Evolutionary conservation across 768 basidiomycete genomes (phyloP).

Genomic region (Boletus coccyginus): DNA sequence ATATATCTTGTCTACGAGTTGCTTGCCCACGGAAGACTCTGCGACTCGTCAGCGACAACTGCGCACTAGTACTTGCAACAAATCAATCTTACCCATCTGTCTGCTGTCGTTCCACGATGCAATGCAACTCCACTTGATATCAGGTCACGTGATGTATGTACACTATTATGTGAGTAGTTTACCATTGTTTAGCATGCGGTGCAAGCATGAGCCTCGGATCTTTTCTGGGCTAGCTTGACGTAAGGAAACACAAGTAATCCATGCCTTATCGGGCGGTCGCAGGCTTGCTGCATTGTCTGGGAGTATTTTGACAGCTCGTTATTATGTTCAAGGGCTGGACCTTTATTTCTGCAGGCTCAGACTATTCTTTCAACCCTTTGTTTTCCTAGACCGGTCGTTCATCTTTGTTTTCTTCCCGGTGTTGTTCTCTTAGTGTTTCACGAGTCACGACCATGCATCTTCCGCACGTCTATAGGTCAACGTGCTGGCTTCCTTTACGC

Average conservation of each 20-base stretch:
- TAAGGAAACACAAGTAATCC: too few relatives aligned
- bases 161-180: neutral
- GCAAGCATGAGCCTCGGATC: too few relatives aligned
- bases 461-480: constrained; percentile 9
- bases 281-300: too few relatives aligned
- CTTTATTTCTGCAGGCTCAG: neutral
- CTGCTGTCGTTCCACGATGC: too few relatives aligned
- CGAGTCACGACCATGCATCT: constrained; percentile 11
- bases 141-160: constrained; percentile 3
- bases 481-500: neutral
- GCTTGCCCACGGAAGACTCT: constrained; percentile 77
- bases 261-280: too few relatives aligned
- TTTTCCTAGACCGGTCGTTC: neutral
- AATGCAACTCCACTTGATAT: neutral
- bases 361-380: neutral
- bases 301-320: neutral
- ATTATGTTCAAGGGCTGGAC: neutral
- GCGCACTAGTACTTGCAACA: too few relatives aligned
- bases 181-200: neutral
- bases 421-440: neutral
- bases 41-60: neutral
- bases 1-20: constrained; percentile 90
- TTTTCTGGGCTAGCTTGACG: too few relatives aligned
- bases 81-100: constrained; percentile 19
- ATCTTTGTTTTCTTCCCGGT: neutral